Percentiles rank a stretch among this genome's conserved stretches.
Conservation (phyloP, 108 stramenopile genomes). For the Parmales sp. region DNA sequence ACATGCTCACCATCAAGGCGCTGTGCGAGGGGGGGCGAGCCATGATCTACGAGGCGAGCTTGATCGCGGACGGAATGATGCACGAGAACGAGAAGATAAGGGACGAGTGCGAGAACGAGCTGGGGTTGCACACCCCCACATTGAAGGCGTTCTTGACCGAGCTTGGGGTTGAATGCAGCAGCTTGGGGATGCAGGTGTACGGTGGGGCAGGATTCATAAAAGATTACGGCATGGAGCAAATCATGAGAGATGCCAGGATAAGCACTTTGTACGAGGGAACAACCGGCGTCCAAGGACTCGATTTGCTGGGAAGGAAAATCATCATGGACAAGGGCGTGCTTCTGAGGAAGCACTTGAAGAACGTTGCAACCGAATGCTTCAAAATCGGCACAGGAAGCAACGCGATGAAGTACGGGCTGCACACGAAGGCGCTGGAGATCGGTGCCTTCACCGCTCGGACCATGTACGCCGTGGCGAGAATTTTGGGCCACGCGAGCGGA, state of each 20-base stretch:
- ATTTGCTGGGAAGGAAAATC: constrained; percentile 24
- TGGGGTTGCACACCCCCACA: constrained; percentile 19
- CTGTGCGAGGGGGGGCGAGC: constrained; percentile 14
- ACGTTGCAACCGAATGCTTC: neutral
- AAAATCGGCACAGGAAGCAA: neutral
- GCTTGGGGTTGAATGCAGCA: constrained; percentile 15
- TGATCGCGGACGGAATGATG: constrained; percentile 3
- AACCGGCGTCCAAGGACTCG: constrained; percentile 20
- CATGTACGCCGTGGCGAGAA: neutral
- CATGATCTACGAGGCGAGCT: constrained; percentile 14
- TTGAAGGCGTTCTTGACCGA: constrained; percentile 24
- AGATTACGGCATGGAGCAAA: constrained; percentile 23
- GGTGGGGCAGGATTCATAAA: constrained; percentile 24
- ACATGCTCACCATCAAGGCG: constrained; percentile 20
- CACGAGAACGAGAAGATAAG: neutral
- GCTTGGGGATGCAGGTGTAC: constrained; percentile 25
- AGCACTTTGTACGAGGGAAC: constrained; percentile 27
- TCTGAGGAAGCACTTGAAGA: neutral
- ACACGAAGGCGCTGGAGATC: constrained; percentile 2
- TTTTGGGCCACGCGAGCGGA: neutral
- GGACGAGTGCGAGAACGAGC: constrained; percentile 7
- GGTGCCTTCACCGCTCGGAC: neutral
- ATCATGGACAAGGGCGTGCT: constrained; percentile 9
- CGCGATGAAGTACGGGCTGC: neutral
- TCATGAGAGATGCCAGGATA: constrained; percentile 17